These are phyloP conservation scores for Sambucus nigra DNA, from an alignment of 129 eudicot genomes.

Conservation along the genomic window DNA sequence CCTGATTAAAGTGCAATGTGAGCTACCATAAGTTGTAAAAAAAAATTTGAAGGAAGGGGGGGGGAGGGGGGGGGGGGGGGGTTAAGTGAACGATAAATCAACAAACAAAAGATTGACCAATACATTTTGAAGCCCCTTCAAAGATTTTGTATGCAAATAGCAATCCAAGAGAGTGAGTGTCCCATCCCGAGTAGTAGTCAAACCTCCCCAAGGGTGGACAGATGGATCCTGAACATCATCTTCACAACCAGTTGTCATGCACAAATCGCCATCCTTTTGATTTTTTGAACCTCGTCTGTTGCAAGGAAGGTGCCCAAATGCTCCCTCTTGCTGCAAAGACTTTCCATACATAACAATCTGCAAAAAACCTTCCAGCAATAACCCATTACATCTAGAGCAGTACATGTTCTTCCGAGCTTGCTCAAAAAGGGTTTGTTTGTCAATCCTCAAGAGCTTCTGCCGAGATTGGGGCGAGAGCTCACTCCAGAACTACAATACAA, in stretches of 20 bases:
- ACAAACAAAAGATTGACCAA: neutral
- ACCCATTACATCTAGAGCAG: constrained; percentile 95
- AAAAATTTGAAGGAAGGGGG: neutral
- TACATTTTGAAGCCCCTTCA: constrained; percentile 87
- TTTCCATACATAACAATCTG: constrained; percentile 95
- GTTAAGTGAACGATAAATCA: neutral
- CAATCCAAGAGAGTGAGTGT: constrained; percentile 82
- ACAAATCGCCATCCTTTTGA: constrained; percentile 30
- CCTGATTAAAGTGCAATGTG: constrained; percentile 41
- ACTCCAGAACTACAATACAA: constrained; percentile 78
- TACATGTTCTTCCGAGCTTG: constrained; percentile 94
- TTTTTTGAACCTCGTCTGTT: constrained; percentile 25
- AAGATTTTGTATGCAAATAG: constrained; percentile 73
- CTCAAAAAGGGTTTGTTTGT: constrained; percentile 86
- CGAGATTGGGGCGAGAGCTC: constrained; percentile 80
- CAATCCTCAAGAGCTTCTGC: constrained; percentile 68
- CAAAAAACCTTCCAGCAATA: constrained; percentile 78
- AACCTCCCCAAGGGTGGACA: constrained; percentile 98
- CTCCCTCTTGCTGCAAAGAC: constrained; percentile 74
- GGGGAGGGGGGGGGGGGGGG: no score
- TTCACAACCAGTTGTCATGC: constrained; percentile 36
- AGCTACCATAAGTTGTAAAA: constrained; percentile 11
- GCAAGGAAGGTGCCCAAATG: constrained; percentile 34
- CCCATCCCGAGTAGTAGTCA: constrained; percentile 76
- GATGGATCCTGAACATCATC: constrained; percentile 86